Evolutionary conservation across 73 alveolate species (phyloP).

Genomic region (Paramecium tetraurelia): DNA sequence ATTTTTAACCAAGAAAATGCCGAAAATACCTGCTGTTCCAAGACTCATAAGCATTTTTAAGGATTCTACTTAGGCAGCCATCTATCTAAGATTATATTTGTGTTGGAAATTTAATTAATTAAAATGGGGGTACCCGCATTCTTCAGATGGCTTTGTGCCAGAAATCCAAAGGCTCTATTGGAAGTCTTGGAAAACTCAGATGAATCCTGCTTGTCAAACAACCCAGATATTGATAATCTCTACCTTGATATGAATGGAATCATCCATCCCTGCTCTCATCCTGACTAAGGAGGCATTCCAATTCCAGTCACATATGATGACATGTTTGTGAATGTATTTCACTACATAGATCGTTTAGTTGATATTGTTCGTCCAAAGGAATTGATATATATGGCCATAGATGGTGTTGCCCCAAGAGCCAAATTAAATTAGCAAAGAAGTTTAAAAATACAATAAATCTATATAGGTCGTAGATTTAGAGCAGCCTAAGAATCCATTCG

Average conservation of each 20-base stretch:
- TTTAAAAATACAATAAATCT: constrained; percentile 61
- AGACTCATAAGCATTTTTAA: not conserved
- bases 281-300: constrained; percentile 77
- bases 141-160: constrained; percentile 91
- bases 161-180: constrained; percentile 89
- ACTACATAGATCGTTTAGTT: constrained; percentile 83
- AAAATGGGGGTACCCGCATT: constrained; percentile 72
- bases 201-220: constrained; percentile 7
- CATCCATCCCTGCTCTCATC: constrained; percentile 98
- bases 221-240: constrained; percentile 91
- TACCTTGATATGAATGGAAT: constrained; percentile 99
- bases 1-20: not conserved
- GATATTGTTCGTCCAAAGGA: constrained; percentile 90
- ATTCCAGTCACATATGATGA: constrained; percentile 86
- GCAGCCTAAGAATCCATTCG: not conserved
- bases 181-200: constrained; percentile 68
- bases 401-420: constrained; percentile 99
- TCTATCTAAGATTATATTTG: not conserved
- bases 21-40: not conserved
- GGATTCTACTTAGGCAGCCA: constrained; percentile 33
- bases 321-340: constrained; percentile 91
- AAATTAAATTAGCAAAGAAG: constrained; percentile 98
- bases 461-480: constrained; percentile 63
- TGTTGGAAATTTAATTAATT: not conserved
- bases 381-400: constrained; percentile 94